Evolutionary conservation across 768 basidiomycete genomes (phyloP).

Genomic region (Cystofilobasidium macerans): DNA sequence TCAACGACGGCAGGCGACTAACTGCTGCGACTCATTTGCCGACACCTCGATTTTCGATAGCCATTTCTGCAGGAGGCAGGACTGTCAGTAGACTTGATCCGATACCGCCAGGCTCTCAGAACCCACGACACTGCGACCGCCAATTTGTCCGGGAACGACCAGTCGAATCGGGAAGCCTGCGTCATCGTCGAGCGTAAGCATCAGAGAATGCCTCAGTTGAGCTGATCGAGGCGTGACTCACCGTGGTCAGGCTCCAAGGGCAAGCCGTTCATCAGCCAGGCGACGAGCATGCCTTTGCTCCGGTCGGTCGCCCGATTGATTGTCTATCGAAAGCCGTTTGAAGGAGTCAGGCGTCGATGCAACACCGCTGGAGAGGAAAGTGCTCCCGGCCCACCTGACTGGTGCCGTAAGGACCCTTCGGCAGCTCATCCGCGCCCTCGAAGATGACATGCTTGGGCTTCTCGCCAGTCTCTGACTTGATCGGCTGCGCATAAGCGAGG

Average conservation of each 20-base stretch:
- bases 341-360: not conserved
- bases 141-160: slow-evolving; percentile 54
- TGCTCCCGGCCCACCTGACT: slow-evolving; percentile 34
- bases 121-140: slow-evolving; percentile 47
- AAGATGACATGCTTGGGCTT: slow-evolving; percentile 49
- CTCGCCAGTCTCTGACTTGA: slow-evolving; percentile 15
- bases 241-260: slow-evolving; percentile 56
- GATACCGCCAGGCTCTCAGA: slow-evolving; percentile 19
- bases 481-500: slow-evolving; percentile 41
- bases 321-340: slow-evolving; percentile 29
- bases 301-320: slow-evolving; percentile 36
- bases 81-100: not conserved
- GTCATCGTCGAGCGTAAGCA: not conserved
- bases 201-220: not conserved
- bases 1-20: too few species aligned
- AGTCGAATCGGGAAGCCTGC: slow-evolving; percentile 49
- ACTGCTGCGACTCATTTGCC: slow-evolving; percentile 47
- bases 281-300: slow-evolving; percentile 47
- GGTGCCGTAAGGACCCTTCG: slow-evolving; percentile 55
- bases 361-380: not conserved
- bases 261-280: slow-evolving; percentile 54
- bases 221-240: not conserved
- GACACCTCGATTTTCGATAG: slow-evolving; percentile 48
- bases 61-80: slow-evolving; percentile 43
- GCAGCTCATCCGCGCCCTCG: slow-evolving; percentile 50